phyloP scores from a whole-genome alignment of 2,329 filamentous ascomycete genomes.

The Alternaria arborescens region DNA sequence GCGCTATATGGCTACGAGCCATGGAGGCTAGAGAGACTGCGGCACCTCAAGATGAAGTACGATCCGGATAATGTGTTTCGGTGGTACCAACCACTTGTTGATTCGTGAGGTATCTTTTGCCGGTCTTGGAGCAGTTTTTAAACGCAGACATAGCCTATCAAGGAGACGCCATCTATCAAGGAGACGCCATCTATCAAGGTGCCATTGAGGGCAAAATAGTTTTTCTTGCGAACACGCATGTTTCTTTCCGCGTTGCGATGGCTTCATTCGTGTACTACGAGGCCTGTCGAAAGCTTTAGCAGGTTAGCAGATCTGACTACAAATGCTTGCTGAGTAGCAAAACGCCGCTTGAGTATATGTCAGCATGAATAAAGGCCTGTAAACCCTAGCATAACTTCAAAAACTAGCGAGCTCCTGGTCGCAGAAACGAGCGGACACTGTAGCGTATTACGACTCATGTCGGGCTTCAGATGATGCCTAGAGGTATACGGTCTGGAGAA shows the following conservation, averaged over 20 bases:
- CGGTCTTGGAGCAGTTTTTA: background rate
- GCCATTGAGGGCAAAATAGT: background rate
- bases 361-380: background rate
- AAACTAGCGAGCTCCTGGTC: background rate
- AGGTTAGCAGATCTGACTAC: background rate
- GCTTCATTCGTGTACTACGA: background rate
- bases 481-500: background rate
- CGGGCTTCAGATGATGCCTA: background rate
- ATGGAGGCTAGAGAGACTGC: slow-evolving; percentile 4
- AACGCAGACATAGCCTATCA: background rate
- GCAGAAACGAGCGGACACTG: background rate
- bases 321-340: background rate
- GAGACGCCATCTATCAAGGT: background rate
- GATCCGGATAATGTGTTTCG: slow-evolving; percentile 9
- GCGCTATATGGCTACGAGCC: slow-evolving; percentile 12
- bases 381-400: background rate
- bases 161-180: rapidly evolving
- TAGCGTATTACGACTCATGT: background rate
- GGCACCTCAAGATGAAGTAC: slow-evolving; percentile 3
- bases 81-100: slow-evolving; percentile 13
- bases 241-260: rapidly evolving
- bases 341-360: background rate
- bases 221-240: rapidly evolving
- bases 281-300: background rate
- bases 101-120: background rate